Conservation (phyloP, 176 grass and related monocot genomes). For the Ensete glaucum region DNA sequence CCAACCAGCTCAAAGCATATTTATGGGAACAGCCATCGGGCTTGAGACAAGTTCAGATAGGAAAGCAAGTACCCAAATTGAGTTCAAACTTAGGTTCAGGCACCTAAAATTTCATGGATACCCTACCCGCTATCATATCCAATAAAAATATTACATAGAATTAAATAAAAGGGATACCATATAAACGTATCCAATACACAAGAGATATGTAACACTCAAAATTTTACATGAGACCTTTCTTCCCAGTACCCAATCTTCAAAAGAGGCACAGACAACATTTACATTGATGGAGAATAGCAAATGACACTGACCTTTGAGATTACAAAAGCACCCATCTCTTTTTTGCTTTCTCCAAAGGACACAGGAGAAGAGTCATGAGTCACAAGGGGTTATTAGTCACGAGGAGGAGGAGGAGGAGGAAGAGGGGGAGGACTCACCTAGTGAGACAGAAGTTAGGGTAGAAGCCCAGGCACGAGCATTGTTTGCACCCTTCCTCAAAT, state of each 20-base stretch:
- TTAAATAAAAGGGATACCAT: no score
- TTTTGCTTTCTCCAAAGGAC: background rate
- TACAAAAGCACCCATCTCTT: background rate
- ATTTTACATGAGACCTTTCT: background rate
- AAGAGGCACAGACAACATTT: background rate
- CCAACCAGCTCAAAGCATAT: no score
- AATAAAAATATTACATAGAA: no score
- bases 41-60: no score
- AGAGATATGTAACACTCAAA: background rate
- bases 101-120: no score
- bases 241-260: background rate
- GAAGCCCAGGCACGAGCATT: conserved; percentile 82
- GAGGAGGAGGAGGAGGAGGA: conserved; percentile 22
- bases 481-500: conserved; percentile 53
- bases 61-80: no score
- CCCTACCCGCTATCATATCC: no score
- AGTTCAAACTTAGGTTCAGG: no score
- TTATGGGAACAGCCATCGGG: no score
- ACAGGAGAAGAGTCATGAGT: no score
- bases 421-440: conserved; percentile 49
- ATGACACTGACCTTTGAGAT: background rate
- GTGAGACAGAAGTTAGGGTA: conserved; percentile 71
- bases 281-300: background rate
- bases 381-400: no score
- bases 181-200: background rate